These are phyloP conservation scores for Baudoinia panamericana DNA, from an alignment of 495 filamentous ascomycete genomes.

Conservation along the genomic window DNA sequence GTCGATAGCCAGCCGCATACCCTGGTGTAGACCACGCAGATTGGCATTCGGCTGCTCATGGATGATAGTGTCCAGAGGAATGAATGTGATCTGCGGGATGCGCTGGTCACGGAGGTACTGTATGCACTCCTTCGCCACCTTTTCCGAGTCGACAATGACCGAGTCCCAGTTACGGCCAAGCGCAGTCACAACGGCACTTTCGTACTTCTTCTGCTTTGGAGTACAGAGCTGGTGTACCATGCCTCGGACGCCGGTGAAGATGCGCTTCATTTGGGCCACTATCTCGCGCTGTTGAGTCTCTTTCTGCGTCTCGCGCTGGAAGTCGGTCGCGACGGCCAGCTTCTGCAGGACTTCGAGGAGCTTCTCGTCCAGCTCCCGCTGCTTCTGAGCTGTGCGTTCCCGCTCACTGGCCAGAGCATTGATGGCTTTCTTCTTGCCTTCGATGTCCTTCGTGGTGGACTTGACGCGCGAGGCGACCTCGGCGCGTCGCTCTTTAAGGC, in stretches of 20 bases:
- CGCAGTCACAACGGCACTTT: conserved; percentile 82
- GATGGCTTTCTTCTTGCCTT: conserved; percentile 78
- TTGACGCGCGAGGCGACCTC: conserved; percentile 47
- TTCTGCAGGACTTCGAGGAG: conserved; percentile 65
- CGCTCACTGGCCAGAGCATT: conserved; percentile 77
- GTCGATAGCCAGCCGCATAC: conserved; percentile 83
- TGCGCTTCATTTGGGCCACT: conserved; percentile 71
- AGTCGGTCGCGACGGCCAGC: conserved; percentile 68
- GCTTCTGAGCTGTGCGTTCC: conserved; percentile 58
- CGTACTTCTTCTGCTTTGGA: conserved; percentile 90
- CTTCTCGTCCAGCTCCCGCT: conserved; percentile 84
- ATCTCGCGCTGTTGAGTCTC: conserved; percentile 65
- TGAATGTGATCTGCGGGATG: conserved; percentile 73
- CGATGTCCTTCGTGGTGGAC: conserved; percentile 61
- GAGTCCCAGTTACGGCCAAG: conserved; percentile 88
- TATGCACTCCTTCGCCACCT: conserved; percentile 85
- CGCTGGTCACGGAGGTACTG: conserved; percentile 85
- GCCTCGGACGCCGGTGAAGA: conserved; percentile 84
- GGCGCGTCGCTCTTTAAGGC: conserved; percentile 53
- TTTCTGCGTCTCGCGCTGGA: conserved; percentile 68
- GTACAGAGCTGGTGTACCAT: conserved; percentile 85
- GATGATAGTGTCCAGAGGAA: conserved; percentile 93
- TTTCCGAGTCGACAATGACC: conserved; percentile 91
- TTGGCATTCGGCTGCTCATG: conserved; percentile 77
- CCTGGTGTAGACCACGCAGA: conserved; percentile 70